Base-by-base conservation (phyloP, 2,329 filamentous ascomycete genomes). In the Chaetomiaceae sp. region DNA sequence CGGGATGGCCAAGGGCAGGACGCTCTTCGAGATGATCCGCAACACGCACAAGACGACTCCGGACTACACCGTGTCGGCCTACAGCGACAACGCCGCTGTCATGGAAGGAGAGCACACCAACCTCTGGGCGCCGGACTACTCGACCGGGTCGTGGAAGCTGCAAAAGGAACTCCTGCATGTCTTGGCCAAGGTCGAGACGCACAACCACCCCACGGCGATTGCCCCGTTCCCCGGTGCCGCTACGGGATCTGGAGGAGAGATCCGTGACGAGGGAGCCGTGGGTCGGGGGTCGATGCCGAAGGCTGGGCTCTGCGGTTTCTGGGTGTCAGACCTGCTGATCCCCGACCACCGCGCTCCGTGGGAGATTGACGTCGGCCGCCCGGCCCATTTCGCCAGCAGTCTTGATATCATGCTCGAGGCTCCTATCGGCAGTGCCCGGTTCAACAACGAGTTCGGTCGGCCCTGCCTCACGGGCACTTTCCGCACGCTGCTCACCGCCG, bases 61-160 rank as follows among this genome's bases (percentile, higher is more conserved):
- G 1, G 73, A 86, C 43, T 84, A 82, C 62, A 94, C 90, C n/a
- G 79, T 97, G 35, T 96, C 89, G 29, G 93, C 93, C 7, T 98
- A 98, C 68, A 95, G 88, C 59, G 93, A 98, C 65, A 98, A 98
- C 63, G 93, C 93, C 20, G 93, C 93, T n/a, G 93, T 98, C 1
- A 69, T 94, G 47, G 72, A 87, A 58, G 88, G 88, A 29, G 78
- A 81, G 52, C 68, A 78, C 45, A 84, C 82, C 27, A 81, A 76
- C 53, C 85, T 86, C 62, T 97, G 91, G 91, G 85, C 88, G 1
- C 93, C 93, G 4, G 86, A 93, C 60, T 83, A 89, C 56, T 75
- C 81, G 30, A 95, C 87, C 4, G 88, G 90, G 24, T 84, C 87
- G 57, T 98, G 91, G 91, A 85, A 77, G 58, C 79, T 91, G 50